phyloP scores from a whole-genome alignment of 2,329 filamentous ascomycete species.

The Penicillium sp. region DNA sequence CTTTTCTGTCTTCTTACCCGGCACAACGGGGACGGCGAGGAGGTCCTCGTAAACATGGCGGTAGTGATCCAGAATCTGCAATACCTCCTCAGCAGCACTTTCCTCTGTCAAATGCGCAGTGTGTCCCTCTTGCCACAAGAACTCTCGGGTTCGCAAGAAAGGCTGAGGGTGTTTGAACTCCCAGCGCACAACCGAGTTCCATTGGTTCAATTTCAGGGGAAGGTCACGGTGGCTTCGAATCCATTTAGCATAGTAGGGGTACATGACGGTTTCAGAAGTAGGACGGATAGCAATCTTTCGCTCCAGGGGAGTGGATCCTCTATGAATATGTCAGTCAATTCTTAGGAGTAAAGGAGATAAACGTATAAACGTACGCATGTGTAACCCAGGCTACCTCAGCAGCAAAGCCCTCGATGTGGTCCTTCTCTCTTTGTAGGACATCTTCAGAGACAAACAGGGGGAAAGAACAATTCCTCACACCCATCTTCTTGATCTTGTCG shows the following conservation, averaged over 20 bases:
- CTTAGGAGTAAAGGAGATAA: neutral
- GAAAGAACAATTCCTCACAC: conserved; percentile 94
- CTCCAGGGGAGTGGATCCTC: conserved; percentile 89
- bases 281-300: conserved; percentile 68
- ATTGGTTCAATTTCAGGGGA: conserved; percentile 91
- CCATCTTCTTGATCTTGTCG: conserved; percentile 76
- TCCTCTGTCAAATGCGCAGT: conserved; percentile 84
- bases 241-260: conserved; percentile 94
- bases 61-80: conserved; percentile 91
- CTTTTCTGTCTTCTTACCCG: conserved; percentile 91
- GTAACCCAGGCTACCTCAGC: conserved; percentile 58
- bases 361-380: conserved; percentile 39
- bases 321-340: conserved; percentile 35
- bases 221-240: conserved; percentile 95
- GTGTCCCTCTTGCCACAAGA: conserved; percentile 97
- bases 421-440: conserved; percentile 81
- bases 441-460: conserved; percentile 92
- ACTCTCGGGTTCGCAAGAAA: conserved; percentile 89
- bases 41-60: conserved; percentile 89
- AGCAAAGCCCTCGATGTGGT: conserved; percentile 97
- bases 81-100: conserved; percentile 76
- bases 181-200: conserved; percentile 95
- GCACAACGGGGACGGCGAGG: conserved; percentile 89
- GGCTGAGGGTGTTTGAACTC: conserved; percentile 88
- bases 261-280: conserved; percentile 79